These are phyloP conservation scores for Backusella circina DNA, from an alignment of 192 early-diverging fungal genomes.

Conservation along the genomic window DNA sequence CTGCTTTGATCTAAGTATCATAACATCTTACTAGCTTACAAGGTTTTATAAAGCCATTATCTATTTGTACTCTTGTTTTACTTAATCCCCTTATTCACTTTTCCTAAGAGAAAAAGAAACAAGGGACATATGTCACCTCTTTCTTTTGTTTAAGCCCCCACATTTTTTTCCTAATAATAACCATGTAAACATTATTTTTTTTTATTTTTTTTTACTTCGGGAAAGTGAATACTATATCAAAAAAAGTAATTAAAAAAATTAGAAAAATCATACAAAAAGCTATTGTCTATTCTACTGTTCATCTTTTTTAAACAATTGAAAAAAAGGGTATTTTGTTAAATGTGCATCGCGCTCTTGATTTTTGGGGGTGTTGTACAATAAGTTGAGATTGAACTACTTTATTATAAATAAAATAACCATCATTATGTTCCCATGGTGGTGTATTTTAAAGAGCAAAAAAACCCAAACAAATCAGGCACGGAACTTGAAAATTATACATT, in stretches of 20 bases:
- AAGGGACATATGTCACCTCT: constrained; percentile 1
- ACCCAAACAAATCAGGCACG: not conserved
- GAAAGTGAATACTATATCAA: not conserved
- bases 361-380: not conserved
- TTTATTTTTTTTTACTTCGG: not conserved
- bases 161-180: constrained; percentile 6
- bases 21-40: constrained; percentile 5
- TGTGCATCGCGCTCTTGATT: not conserved
- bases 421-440: not conserved
- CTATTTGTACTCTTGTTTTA: constrained; percentile 6
- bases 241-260: constrained; percentile 6
- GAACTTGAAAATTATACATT: not conserved
- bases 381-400: not conserved
- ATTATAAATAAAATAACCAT: not conserved
- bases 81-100: constrained; percentile 1
- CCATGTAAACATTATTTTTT: not conserved
- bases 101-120: constrained; percentile 1
- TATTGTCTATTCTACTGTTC: not conserved
- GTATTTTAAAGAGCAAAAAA: not conserved
- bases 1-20: constrained; percentile 12
- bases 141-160: constrained; percentile 4
- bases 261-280: not conserved
- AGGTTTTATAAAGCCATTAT: not conserved
- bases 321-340: not conserved
- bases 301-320: not conserved